phyloP scores from a whole-genome alignment of 441 rosid genomes.

The Theobroma grandiflorum region DNA sequence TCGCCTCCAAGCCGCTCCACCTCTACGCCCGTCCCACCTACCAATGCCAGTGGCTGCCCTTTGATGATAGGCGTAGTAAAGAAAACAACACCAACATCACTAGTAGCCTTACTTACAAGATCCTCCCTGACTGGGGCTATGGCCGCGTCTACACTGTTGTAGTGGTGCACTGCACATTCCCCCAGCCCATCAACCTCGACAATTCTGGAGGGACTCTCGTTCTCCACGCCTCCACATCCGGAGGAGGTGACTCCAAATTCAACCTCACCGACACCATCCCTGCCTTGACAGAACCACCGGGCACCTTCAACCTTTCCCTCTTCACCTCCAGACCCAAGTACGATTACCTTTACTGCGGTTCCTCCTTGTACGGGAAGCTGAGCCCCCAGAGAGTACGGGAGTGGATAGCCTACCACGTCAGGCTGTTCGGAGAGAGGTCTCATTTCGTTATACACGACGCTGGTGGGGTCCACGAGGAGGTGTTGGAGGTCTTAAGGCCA shows the following conservation, averaged over 20 bases:
- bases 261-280: conserved; percentile 66
- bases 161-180: conserved; percentile 81
- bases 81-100: conserved; percentile 30
- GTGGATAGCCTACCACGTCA: conserved; percentile 87
- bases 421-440: conserved; percentile 72
- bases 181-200: conserved; percentile 50
- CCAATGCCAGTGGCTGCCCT: conserved; percentile 75
- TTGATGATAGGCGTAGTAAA: conserved; percentile 28
- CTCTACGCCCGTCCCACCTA: conserved; percentile 71
- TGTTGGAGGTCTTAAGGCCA: conserved; percentile 74
- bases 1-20: conserved; percentile 86
- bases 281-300: conserved; percentile 55
- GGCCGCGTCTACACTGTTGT: conserved; percentile 89
- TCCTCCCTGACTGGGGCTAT: conserved; percentile 93
- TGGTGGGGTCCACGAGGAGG: conserved; percentile 81
- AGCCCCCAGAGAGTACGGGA: conserved; percentile 84
- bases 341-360: conserved; percentile 87
- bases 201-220: conserved; percentile 75
- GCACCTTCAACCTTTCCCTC: conserved; percentile 43
- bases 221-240: conserved; percentile 73
- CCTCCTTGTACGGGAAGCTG: conserved; percentile 72
- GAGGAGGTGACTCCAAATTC: conserved; percentile 59
- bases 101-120: conserved; percentile 42
- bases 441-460: conserved; percentile 92
- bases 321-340: conserved; percentile 62